Evolutionary conservation across 495 filamentous ascomycete species (phyloP).

Genomic region (Aspergillus incahuasiensis): DNA sequence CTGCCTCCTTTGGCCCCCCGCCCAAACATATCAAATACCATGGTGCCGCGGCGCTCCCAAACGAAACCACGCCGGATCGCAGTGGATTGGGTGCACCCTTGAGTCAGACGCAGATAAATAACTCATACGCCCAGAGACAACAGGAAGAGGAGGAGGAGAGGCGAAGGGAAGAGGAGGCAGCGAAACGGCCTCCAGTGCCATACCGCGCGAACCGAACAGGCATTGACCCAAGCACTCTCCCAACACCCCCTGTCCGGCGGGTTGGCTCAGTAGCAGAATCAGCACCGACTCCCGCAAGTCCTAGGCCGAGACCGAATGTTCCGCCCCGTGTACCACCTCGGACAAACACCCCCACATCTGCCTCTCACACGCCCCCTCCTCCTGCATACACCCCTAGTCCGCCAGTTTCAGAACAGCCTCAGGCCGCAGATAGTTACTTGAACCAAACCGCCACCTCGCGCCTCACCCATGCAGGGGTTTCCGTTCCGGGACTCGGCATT

Average conservation of each 20-base stretch:
- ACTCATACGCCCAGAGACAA: slow-evolving; percentile 28
- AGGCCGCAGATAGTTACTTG: slow-evolving; percentile 40
- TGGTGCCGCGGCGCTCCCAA: slow-evolving; percentile 43
- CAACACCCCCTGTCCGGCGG: slow-evolving; percentile 62
- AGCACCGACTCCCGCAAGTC: slow-evolving; percentile 20
- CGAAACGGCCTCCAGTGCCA: slow-evolving; percentile 53
- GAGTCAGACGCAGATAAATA: slow-evolving; percentile 34
- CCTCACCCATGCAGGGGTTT: slow-evolving; percentile 72
- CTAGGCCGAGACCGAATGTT: slow-evolving; percentile 49
- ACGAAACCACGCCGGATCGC: slow-evolving; percentile 44
- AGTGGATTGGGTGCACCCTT: slow-evolving; percentile 47
- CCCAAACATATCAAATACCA: slow-evolving; percentile 64
- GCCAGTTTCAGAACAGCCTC: slow-evolving; percentile 16
- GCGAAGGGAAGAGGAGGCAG: slow-evolving; percentile 5
- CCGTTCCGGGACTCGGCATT: slow-evolving; percentile 78
- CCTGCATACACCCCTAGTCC: slow-evolving; percentile 44
- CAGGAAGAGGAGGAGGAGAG: slow-evolving; percentile 37
- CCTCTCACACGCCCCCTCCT: slow-evolving; percentile 42
- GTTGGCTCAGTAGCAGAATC: slow-evolving; percentile 42
- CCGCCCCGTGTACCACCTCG: slow-evolving; percentile 77
- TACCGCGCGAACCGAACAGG: slow-evolving; percentile 69
- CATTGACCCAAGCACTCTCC: slow-evolving; percentile 61
- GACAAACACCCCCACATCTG: slow-evolving; percentile 38
- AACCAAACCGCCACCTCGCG: slow-evolving; percentile 66
- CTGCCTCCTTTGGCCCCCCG: slow-evolving; percentile 77